Evolutionary conservation across 306 rosid genomes (phyloP).

Genomic region (Ormosia emarginata): DNA sequence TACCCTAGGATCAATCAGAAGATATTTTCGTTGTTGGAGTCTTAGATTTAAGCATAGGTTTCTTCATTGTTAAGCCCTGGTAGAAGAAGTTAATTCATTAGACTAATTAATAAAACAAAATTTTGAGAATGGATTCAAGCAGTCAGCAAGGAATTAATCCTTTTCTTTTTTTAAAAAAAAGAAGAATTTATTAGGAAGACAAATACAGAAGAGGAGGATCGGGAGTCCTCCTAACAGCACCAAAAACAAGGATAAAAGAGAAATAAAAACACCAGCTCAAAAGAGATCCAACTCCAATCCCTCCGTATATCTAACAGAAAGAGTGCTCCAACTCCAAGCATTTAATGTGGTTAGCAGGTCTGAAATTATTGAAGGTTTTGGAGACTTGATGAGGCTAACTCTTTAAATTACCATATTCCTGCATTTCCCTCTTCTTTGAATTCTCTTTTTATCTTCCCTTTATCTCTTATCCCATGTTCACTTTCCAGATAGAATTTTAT

Average conservation of each 20-base stretch:
- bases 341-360: not conserved
- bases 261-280: not conserved
- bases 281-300: not conserved
- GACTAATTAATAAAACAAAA: not conserved
- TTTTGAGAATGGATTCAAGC: not conserved
- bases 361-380: not conserved
- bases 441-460: not conserved
- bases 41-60: not conserved
- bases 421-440: not conserved
- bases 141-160: not conserved
- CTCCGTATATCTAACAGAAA: not conserved
- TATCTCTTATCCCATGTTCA: not conserved
- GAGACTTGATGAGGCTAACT: conserved; percentile 1
- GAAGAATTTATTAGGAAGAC: not conserved
- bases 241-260: not conserved
- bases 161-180: not conserved
- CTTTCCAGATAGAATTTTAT: not conserved
- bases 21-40: not conserved
- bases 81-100: not conserved
- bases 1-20: not conserved
- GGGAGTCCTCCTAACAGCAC: not conserved
- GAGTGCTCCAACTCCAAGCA: not conserved
- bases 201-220: not conserved
- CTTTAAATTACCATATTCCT: not conserved
- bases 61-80: not conserved